Evolutionary conservation across 1,139 yeast genomes (phyloP).

Genomic region (Scheffersomyces illinoinensis): DNA sequence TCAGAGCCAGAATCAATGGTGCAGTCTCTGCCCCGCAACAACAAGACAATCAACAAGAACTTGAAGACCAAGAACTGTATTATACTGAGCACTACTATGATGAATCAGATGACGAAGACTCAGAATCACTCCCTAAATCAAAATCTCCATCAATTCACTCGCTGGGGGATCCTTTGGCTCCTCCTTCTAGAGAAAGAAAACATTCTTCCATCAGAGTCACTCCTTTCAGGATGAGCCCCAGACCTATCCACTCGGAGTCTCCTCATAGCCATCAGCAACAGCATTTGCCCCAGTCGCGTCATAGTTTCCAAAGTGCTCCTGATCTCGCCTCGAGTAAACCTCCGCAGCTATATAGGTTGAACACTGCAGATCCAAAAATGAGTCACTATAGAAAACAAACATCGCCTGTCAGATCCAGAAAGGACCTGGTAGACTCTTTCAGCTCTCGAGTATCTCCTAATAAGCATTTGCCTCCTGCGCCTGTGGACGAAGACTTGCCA

Average conservation of each 20-base stretch:
- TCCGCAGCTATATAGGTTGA: constrained; percentile 10
- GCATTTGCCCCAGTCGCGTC: not conserved
- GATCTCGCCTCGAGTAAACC: constrained; percentile 10
- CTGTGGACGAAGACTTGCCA: constrained; percentile 35
- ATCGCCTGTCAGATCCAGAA: constrained; percentile 6
- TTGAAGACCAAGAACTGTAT: constrained; percentile 2
- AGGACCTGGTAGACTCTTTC: constrained; percentile 10
- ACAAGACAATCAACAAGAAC: not conserved
- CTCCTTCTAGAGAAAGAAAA: constrained; percentile 15
- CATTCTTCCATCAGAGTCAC: constrained; percentile 23
- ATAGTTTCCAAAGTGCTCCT: constrained; percentile 17
- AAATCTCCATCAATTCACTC: constrained; percentile 1
- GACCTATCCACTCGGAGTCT: constrained; percentile 4
- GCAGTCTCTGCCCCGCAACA: not conserved
- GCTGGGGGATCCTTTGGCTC: constrained; percentile 3
- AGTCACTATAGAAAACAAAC: not conserved
- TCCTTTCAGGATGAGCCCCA: constrained; percentile 18
- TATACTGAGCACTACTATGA: not conserved
- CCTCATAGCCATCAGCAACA: constrained; percentile 1
- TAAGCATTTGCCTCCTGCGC: constrained; percentile 18
- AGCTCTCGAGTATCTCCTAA: constrained; percentile 5
- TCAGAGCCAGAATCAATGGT: constrained; percentile 9
- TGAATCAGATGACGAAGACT: not conserved
- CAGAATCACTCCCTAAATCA: not conserved
- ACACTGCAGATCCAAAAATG: not conserved